phyloP scores from a whole-genome alignment of 306 rosid genomes.

The Cucurbita pepo region DNA sequence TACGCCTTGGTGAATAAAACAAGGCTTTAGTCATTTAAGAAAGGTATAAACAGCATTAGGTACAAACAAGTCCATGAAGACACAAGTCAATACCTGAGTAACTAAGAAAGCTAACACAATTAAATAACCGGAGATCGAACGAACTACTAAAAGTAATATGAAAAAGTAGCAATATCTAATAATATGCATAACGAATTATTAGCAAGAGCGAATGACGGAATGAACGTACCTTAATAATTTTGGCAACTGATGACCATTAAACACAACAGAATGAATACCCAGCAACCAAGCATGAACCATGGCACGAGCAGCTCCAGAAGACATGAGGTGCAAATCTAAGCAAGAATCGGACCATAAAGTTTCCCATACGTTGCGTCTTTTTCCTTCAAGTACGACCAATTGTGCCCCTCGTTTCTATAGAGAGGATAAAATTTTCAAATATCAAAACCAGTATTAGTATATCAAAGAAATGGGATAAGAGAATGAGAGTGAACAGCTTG shows the following conservation, averaged over 20 bases:
- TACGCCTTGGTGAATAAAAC: background rate
- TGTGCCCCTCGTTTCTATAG: conserved; percentile 77
- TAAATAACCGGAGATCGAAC: background rate
- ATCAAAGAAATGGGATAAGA: background rate
- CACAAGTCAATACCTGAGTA: background rate
- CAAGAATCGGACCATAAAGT: conserved; percentile 58
- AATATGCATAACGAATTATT: background rate
- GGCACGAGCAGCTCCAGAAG: conserved; percentile 90
- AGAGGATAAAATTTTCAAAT: background rate
- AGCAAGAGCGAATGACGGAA: background rate
- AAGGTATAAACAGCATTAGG: background rate
- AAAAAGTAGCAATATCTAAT: background rate
- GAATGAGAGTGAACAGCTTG: background rate
- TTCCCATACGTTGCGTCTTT: conserved; percentile 64
- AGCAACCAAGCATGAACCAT: conserved; percentile 92
- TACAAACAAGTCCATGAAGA: background rate
- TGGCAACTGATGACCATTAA: conserved; percentile 56
- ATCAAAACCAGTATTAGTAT: background rate
- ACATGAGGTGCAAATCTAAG: conserved; percentile 80
- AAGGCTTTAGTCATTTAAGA: background rate
- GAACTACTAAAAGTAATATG: background rate
- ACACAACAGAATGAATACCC: conserved; percentile 36
- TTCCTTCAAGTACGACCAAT: conserved; percentile 78
- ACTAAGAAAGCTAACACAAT: background rate
- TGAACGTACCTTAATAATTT: conserved; percentile 36